Conservation (phyloP, 2,329 filamentous ascomycete genomes). For the Sphaerulina vaccinii region DNA sequence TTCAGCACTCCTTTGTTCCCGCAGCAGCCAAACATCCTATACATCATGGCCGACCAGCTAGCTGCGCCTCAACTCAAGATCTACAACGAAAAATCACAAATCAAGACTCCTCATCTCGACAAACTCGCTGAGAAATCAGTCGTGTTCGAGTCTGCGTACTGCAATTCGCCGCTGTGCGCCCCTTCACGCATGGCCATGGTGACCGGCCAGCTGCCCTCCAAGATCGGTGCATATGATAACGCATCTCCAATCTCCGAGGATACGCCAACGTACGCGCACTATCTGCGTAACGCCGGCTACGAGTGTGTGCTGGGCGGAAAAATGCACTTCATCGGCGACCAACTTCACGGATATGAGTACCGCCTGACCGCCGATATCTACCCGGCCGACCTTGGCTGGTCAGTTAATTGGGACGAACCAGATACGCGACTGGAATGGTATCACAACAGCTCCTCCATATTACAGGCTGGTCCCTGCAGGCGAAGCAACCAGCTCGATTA, state of each 20-base stretch:
- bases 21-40: slow-evolving; percentile 71
- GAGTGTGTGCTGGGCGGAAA: slow-evolving; percentile 90
- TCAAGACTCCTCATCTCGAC: slow-evolving; percentile 89
- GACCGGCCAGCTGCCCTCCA: slow-evolving; percentile 84
- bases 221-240: slow-evolving; percentile 90
- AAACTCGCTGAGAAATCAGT: slow-evolving; percentile 76
- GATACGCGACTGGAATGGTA: slow-evolving; percentile 86
- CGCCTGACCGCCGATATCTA: slow-evolving; percentile 94
- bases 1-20: slow-evolving; percentile 41
- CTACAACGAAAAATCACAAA: slow-evolving; percentile 83
- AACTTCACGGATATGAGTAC: slow-evolving; percentile 90
- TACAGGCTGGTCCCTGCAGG: slow-evolving; percentile 84
- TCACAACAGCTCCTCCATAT: slow-evolving; percentile 90
- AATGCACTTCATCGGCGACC: slow-evolving; percentile 97
- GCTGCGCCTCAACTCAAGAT: slow-evolving; percentile 88
- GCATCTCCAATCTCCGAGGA: slow-evolving; percentile 80
- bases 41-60: slow-evolving; percentile 97
- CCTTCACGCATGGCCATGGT: slow-evolving; percentile 94
- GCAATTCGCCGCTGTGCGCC: slow-evolving; percentile 87
- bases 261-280: slow-evolving; percentile 88
- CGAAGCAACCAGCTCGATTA: slow-evolving; percentile 94
- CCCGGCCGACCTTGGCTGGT: slow-evolving; percentile 90
- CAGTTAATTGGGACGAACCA: slow-evolving; percentile 92
- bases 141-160: slow-evolving; percentile 92
- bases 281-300: slow-evolving; percentile 79